These are phyloP conservation scores for Trichoderma harzianum DNA, from an alignment of 2,329 filamentous ascomycete genomes.

Conservation along the genomic window DNA sequence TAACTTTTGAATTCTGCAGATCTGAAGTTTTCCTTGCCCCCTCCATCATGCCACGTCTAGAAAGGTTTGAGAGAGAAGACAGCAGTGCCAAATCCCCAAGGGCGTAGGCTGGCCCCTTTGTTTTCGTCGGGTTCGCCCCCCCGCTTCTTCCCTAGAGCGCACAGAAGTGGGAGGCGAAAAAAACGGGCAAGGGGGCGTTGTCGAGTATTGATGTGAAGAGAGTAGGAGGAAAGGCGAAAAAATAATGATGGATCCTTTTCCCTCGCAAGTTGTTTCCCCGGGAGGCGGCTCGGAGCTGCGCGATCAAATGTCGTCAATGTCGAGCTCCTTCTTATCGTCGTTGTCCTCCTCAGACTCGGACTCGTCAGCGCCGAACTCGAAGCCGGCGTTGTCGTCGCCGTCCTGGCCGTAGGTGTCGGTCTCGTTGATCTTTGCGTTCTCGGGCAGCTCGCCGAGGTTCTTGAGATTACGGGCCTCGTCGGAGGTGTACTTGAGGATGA, in stretches of 20 bases:
- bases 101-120: neutral
- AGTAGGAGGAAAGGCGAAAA: slow-evolving; percentile 5
- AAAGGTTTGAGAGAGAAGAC: slow-evolving; percentile 62
- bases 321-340: slow-evolving; percentile 70
- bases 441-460: slow-evolving; percentile 94
- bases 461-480: slow-evolving; percentile 95
- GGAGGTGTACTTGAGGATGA: slow-evolving; percentile 93
- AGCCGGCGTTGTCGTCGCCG: slow-evolving; percentile 92
- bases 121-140: neutral
- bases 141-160: neutral
- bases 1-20: neutral
- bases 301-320: slow-evolving; percentile 94
- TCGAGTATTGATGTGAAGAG: slow-evolving; percentile 8
- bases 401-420: slow-evolving; percentile 91
- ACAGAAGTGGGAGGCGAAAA: neutral
- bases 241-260: neutral
- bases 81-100: slow-evolving; percentile 40
- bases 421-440: slow-evolving; percentile 99
- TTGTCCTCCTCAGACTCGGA: slow-evolving; percentile 53
- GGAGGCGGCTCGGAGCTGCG: neutral
- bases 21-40: neutral
- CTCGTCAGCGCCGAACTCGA: slow-evolving; percentile 97
- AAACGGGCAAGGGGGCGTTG: neutral
- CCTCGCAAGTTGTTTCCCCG: slow-evolving; percentile 1
- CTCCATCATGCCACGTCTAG: slow-evolving; percentile 13